phyloP scores from a whole-genome alignment of 495 filamentous ascomycete species.

The Penicillium ochrochloron region DNA sequence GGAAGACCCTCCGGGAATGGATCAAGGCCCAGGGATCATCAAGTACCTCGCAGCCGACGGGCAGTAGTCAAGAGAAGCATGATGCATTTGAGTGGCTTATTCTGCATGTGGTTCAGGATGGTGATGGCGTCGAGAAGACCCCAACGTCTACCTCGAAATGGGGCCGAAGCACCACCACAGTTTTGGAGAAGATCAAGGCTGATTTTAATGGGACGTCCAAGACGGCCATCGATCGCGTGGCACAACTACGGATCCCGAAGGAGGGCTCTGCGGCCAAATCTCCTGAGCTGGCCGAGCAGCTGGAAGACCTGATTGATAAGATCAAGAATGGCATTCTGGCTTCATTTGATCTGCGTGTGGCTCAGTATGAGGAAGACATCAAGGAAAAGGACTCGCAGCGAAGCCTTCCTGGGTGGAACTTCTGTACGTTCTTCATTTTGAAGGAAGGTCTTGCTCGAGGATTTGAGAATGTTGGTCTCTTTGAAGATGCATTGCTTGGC shows the following conservation, averaged over 20 bases:
- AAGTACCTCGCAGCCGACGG: conserved; percentile 36
- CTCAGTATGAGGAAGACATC: conserved; percentile 96
- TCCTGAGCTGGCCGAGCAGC: conserved; percentile 71
- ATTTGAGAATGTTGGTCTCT: conserved; percentile 93
- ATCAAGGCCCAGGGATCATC: conserved; percentile 73
- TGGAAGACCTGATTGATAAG: conserved; percentile 84
- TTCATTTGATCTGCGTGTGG: conserved; percentile 88
- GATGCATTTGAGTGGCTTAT: conserved; percentile 98
- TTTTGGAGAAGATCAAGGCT: conserved; percentile 86
- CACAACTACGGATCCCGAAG: conserved; percentile 77
- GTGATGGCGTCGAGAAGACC: conserved; percentile 65
- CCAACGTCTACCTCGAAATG: conserved; percentile 74
- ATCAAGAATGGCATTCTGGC: conserved; percentile 84
- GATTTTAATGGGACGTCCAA: conserved; percentile 93
- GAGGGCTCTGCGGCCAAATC: conserved; percentile 50
- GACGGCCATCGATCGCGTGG: conserved; percentile 73
- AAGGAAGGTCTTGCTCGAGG: conserved; percentile 93
- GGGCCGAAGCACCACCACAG: conserved; percentile 76
- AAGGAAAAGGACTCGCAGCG: conserved; percentile 90
- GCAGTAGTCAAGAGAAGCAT: conserved; percentile 72
- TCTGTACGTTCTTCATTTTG: conserved; percentile 96
- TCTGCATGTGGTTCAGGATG: conserved; percentile 78
- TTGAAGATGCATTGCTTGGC: conserved; percentile 89
- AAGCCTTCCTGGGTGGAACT: conserved; percentile 93
- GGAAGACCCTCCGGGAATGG: conserved; percentile 86